Percentiles rank a stretch among this genome's conserved stretches.
Evolutionary conservation across 2,329 filamentous ascomycete genomes (phyloP).

Genomic region (Apiospora koreana): DNA sequence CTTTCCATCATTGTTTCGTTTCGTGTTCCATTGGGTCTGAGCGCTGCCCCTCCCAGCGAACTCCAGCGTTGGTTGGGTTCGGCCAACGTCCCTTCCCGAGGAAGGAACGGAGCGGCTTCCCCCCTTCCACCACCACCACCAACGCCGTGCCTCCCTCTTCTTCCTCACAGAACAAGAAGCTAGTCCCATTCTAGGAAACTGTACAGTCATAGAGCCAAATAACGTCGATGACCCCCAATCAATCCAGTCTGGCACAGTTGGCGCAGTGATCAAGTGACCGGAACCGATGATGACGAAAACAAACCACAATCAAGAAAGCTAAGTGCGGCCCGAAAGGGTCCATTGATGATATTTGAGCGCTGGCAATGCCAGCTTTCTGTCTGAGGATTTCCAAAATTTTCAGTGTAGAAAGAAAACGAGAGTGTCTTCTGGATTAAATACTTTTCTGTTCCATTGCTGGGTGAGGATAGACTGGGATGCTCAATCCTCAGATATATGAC

Average conservation of each 20-base stretch:
- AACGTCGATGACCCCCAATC: too few relatives aligned
- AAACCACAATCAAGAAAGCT: not conserved
- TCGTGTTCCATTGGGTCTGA: not conserved
- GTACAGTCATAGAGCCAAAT: too few relatives aligned
- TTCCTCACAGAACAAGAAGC: too few relatives aligned
- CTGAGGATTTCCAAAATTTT: not conserved
- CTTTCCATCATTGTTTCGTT: too few relatives aligned
- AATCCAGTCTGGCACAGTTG: too few relatives aligned
- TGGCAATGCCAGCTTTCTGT: not conserved
- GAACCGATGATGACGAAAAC: too few relatives aligned
- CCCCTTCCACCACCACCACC: too few relatives aligned
- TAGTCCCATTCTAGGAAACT: too few relatives aligned
- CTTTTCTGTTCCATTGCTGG: not conserved
- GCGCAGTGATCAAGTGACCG: too few relatives aligned
- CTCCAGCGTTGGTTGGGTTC: not conserved
- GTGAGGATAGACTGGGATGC: not conserved
- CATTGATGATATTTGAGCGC: not conserved
- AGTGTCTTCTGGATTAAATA: not conserved
- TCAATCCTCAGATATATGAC: not conserved
- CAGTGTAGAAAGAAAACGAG: not conserved
- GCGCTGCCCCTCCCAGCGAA: not conserved
- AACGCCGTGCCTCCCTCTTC: too few relatives aligned
- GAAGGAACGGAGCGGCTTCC: too few relatives aligned
- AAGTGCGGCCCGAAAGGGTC: not conserved
- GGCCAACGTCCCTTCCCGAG: too few relatives aligned